Percentiles rank a stretch among this genome's conserved stretches.
Conservation (phyloP, 2,329 filamentous ascomycete species). For the Aspergillus sp. region DNA sequence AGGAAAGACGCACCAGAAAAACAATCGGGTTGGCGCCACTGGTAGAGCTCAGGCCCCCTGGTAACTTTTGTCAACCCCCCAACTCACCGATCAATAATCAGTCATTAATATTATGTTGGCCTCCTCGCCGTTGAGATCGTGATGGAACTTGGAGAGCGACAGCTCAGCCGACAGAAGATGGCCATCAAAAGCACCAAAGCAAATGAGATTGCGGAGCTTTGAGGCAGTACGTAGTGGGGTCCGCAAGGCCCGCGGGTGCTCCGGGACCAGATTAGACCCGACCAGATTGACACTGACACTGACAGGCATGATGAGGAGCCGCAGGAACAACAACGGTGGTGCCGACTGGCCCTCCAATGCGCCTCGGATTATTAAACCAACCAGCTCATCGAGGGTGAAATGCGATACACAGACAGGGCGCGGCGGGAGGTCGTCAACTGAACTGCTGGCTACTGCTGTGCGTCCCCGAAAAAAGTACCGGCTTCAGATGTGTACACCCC, state of each 20-base stretch:
- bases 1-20: background rate
- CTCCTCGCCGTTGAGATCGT: background rate
- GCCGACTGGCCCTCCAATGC: too few relatives aligned
- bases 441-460: background rate
- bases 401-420: too few relatives aligned
- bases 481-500: background rate
- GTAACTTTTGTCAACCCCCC: background rate
- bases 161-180: too few relatives aligned
- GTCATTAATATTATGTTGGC: background rate
- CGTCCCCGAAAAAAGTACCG: background rate
- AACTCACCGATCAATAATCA: background rate
- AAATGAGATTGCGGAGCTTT: background rate
- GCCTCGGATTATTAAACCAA: background rate
- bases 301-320: slow-evolving; percentile 6
- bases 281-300: background rate
- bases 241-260: background rate
- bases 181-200: background rate
- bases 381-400: background rate
- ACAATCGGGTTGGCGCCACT: background rate
- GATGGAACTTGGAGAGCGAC: background rate
- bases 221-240: too few relatives aligned
- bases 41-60: slow-evolving; percentile 16
- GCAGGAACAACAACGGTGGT: slow-evolving; percentile 7
- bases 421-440: background rate
- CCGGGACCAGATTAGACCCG: background rate